Percentiles rank a stretch among this genome's conserved stretches.
These are phyloP conservation scores for Peronospora tabacina DNA, from an alignment of 352 stramenopile species.

Conservation along the genomic window DNA sequence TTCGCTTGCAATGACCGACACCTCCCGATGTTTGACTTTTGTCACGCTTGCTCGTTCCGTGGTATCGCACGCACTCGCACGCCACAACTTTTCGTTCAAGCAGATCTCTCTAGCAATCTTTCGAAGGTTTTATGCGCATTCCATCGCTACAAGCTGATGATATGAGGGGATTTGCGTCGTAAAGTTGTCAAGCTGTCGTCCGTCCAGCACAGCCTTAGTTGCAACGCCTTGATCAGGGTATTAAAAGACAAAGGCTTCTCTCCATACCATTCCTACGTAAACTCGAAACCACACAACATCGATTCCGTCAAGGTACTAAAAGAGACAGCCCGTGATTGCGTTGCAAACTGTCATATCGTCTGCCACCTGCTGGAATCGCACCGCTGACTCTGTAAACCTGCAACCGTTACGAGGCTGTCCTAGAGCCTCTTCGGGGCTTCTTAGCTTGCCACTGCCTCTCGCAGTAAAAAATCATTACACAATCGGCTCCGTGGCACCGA, in stretches of 20 bases:
- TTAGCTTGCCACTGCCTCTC: neutral
- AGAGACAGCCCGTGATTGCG: neutral
- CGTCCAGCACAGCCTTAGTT: too few relatives aligned
- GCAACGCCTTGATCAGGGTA: too few relatives aligned
- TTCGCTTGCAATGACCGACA: too few relatives aligned
- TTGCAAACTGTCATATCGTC: constrained; percentile 3
- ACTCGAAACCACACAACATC: constrained; percentile 7
- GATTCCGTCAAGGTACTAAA: neutral
- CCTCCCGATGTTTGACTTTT: neutral
- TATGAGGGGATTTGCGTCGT: neutral
- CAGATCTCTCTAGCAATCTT: constrained; percentile 16
- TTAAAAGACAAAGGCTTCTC: too few relatives aligned
- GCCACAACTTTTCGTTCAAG: constrained; percentile 26
- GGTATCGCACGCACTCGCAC: constrained; percentile 26
- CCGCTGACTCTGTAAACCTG: constrained; percentile 12
- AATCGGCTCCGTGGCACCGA: constrained; percentile 25
- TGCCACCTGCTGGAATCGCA: neutral
- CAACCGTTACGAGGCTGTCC: constrained; percentile 14
- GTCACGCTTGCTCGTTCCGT: neutral
- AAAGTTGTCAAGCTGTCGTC: too few relatives aligned
- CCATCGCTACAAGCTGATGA: neutral
- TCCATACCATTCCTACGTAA: neutral
- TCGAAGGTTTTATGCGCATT: constrained; percentile 5
- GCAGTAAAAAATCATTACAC: constrained; percentile 14
- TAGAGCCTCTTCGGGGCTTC: constrained; percentile 2